Evolutionary conservation across 2,329 filamentous ascomycete genomes (phyloP), one percentile per base, ranked within the genome.

Genomic region (Beauveria australis): DNA sequence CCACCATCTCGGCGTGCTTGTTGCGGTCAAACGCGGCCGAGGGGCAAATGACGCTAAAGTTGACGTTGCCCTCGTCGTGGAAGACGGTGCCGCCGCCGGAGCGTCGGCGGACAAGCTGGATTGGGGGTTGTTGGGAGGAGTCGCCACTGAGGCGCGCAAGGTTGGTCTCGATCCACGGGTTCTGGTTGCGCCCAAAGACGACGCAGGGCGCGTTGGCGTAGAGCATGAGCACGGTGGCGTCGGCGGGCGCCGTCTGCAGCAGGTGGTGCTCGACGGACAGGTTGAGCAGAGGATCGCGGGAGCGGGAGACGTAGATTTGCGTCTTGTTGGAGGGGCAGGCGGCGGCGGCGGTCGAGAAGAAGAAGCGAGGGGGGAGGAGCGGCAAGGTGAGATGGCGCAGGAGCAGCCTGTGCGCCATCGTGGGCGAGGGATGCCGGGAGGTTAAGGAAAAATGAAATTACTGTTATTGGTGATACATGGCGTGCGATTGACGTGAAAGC

Each of bases 131-230:
- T 5, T 5, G 1, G 33, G 33, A 14, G 33, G 33, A 37, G 28
- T 10, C 67, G 41, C 64, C 65, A 28, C 3, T 67, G 2, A 96
- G 76, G 1, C 84, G 78, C 44, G 76, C 76, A 9, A 97, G 80
- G 71, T 96, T 90, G 63, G 91, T 86, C 76, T 99, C 94, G 9
- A 91, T 81, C 94, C 93, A 99, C 59, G 94, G 94, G 72, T 99
- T 99, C 77, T 99, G 94, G 73, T 99, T 99, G 63, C 94, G 87
- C 48, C 94, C 94, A 66, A 99, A 88, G 70, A 99, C 87, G 62
- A 99, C 82, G 71, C 90, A 92, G 1, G 93, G 92, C 43, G 84
- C 76, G 75, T 99, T 97, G 68, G 86, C 83, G 76, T 97, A 99
- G 55, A 97, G 82, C 61, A 97, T 89, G 2, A 97, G 83, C 55